Percentiles rank a stretch among this genome's conserved stretches.
Conservation (phyloP, 352 stramenopile genomes). For the Phytophthora sp. region DNA sequence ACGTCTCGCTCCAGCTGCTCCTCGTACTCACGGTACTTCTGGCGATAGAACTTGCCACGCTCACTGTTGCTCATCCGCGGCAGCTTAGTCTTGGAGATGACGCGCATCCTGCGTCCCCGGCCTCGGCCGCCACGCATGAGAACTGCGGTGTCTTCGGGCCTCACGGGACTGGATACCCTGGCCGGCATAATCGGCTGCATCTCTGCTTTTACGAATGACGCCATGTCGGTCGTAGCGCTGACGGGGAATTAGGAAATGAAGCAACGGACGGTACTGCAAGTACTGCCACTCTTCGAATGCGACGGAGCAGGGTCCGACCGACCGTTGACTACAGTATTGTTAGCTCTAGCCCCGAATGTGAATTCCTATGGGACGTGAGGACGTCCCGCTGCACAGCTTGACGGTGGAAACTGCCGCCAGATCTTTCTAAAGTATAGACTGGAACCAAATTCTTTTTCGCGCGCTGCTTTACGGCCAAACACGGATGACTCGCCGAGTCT, state of each 20-base stretch:
- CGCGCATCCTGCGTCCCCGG: constrained; percentile 29
- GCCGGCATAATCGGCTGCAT: not conserved
- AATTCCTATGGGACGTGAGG: constrained; percentile 8
- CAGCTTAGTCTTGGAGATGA: constrained; percentile 45
- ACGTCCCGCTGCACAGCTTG: constrained; percentile 6
- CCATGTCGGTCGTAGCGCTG: constrained; percentile 1
- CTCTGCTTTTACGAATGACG: constrained; percentile 11
- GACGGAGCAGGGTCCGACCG: constrained; percentile 21
- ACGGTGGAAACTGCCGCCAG: constrained; percentile 9
- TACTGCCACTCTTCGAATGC: constrained; percentile 16
- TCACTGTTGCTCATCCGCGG: constrained; percentile 76
- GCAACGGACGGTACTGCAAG: not conserved
- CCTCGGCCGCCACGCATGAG: constrained; percentile 22
- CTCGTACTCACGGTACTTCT: constrained; percentile 68
- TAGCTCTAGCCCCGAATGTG: not conserved
- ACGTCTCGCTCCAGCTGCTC: constrained; percentile 45
- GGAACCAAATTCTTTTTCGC: not conserved
- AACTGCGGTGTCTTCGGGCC: constrained; percentile 21
- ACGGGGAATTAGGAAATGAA: constrained; percentile 24
- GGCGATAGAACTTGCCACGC: constrained; percentile 70
- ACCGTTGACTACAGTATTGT: too few species aligned
- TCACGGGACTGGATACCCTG: constrained; percentile 4
- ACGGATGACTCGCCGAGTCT: not conserved
- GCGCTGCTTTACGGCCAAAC: constrained; percentile 7
- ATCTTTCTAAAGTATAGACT: constrained; percentile 5